Conservation (phyloP, 176 grass and related monocot species). For the Eleusine coracana region DNA sequence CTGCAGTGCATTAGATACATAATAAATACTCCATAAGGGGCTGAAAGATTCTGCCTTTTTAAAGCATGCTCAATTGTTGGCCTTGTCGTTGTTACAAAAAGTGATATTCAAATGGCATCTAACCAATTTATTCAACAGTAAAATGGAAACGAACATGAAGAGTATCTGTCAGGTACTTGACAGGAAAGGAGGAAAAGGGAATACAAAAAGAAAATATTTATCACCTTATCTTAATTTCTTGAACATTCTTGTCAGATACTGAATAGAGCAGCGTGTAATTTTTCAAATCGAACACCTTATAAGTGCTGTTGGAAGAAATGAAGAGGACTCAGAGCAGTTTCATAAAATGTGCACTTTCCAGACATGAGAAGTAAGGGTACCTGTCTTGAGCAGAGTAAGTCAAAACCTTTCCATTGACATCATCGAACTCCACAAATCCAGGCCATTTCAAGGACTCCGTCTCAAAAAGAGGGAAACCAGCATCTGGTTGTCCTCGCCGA, state of each 20-base stretch:
- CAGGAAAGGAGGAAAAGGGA: slow-evolving; percentile 19
- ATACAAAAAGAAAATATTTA: not conserved
- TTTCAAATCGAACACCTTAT: slow-evolving; percentile 99
- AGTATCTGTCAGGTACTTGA: not conserved
- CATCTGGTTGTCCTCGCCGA: slow-evolving; percentile 71
- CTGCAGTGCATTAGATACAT: not conserved
- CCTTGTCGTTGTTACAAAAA: not conserved
- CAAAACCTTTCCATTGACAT: slow-evolving; percentile 98
- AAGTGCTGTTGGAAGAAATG: slow-evolving; percentile 65
- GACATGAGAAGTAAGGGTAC: slow-evolving; percentile 43
- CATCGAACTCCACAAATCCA: slow-evolving; percentile 98
- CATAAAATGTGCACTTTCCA: slow-evolving; percentile 8
- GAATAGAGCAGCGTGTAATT: slow-evolving; percentile 89
- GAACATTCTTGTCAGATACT: slow-evolving; percentile 89
- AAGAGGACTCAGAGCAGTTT: slow-evolving; percentile 21
- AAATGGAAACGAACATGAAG: not conserved
- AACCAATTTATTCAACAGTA: not conserved
- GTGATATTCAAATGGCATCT: not conserved
- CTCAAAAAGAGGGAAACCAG: slow-evolving; percentile 94
- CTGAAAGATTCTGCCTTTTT: not conserved
- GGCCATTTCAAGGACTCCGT: slow-evolving; percentile 96
- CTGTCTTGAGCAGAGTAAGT: slow-evolving; percentile 98
- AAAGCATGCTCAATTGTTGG: not conserved
- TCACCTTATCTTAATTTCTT: slow-evolving; percentile 99
- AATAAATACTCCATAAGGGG: not conserved